Percentiles rank a stretch among this genome's conserved stretches.
These are phyloP conservation scores for Biscutella laevigata DNA, from an alignment of 441 rosid species.

Conservation along the genomic window DNA sequence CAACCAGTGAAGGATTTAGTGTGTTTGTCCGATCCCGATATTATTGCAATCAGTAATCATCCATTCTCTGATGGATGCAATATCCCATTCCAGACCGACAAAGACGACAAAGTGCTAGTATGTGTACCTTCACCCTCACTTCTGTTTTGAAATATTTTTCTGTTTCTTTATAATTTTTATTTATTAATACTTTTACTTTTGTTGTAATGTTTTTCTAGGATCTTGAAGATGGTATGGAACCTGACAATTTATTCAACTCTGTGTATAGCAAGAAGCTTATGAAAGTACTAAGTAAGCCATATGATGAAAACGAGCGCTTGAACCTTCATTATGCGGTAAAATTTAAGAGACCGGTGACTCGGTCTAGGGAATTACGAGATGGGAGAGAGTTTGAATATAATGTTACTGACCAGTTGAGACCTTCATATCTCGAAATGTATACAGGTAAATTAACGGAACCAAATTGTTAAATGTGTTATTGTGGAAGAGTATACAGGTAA, in stretches of 20 bases:
- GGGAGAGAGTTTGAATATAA: constrained; percentile 23
- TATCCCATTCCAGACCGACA: constrained; percentile 33
- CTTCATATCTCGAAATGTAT: constrained; percentile 37
- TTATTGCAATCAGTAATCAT: constrained; percentile 32
- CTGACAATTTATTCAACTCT: constrained; percentile 11
- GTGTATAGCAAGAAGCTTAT: constrained; percentile 34
- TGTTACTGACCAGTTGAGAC: constrained; percentile 2
- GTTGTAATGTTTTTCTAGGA: constrained; percentile 16
- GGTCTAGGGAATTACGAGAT: constrained; percentile 27
- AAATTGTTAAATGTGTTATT: background rate
- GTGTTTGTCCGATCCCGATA: constrained; percentile 42
- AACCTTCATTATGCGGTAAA: constrained; percentile 20
- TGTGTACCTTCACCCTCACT: constrained; percentile 10
- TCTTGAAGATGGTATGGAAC: constrained; percentile 12
- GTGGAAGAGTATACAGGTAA: background rate
- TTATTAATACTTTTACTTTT: background rate
- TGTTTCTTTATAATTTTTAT: background rate
- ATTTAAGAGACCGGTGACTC: constrained; percentile 17
- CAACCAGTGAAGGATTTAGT: constrained; percentile 25
- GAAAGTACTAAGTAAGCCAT: constrained; percentile 38
- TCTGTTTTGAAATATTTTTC: background rate
- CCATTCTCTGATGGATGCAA: constrained; percentile 26
- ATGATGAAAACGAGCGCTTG: constrained; percentile 28
- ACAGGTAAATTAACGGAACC: constrained; percentile 28
- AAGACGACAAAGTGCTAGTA: constrained; percentile 26